Base-by-base conservation (phyloP, 2,329 filamentous ascomycete genomes). In the Ramularia endophylla region DNA sequence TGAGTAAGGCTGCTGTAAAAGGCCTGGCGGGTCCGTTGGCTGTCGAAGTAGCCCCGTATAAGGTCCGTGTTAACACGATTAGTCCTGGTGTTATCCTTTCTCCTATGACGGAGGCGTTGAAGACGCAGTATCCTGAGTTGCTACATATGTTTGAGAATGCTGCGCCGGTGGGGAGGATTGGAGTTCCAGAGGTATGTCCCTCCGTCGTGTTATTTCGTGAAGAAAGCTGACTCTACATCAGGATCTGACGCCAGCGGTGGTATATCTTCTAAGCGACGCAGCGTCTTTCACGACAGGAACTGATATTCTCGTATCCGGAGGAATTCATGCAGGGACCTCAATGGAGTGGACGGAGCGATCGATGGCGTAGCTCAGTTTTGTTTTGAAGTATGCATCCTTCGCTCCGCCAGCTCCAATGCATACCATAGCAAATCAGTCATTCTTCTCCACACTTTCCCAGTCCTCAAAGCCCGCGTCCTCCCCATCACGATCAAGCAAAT, bases 401-500 rank as follows among this genome's bases (percentile, higher is more conserved):
- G n/a, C n/a, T n/a, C n/a, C n/a, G n/a, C n/a, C n/a, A n/a, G n/a
- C n/a, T n/a, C n/a, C n/a, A 25, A 11, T 25, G 22, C 22, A 25
- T 11, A 25, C 11, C 22, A 25, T n/a, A n/a, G n/a, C n/a, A n/a
- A n/a, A n/a, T 25, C 22, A 25, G 11, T 34, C 32, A 13, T 34
- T 12, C 32, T 34, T 20, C 8, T 18, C 17, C 9, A 20, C 20
- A n/a, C 13, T n/a, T 11, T 20, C 20, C 32, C 32, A 34, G 20
- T 34, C 32, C 32, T 34, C 32, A 3, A 34, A 34, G 2, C 32
- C 32, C 13, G 32, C 32, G 20, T 17, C 20, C 22, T 51, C 47
- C 2, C 61, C 61, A 41, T 67, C 65, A 22, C 68, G 57, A 53
- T 70, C 53, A 11, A 71, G 46, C 40, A 70, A 46, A 51, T 64